Evolutionary conservation across 306 rosid genomes (phyloP), one percentile per base, ranked within the genome.

Genomic region (Gillenia trifoliata): DNA sequence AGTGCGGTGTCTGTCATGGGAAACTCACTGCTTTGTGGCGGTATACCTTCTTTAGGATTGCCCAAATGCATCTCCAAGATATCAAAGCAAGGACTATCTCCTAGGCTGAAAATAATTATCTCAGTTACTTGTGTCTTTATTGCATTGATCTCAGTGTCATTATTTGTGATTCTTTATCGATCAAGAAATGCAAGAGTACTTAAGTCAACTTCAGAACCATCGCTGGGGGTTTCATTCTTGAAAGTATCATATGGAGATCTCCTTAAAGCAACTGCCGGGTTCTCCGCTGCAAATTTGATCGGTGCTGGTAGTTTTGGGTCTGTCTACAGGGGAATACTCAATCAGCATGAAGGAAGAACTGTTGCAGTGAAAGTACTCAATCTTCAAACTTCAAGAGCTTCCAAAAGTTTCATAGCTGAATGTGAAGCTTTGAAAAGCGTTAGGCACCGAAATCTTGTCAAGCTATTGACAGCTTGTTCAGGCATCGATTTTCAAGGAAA

Each of bases 361-460:
- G 72, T 83, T 11, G 80, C 83, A 2, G 54, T 83, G 29, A 83
- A 78, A 65, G 80, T 78, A 12, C 64, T 83, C 22, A 71, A 78
- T 43, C 62, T 74, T 64, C 64, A 78, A 10, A 33, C 22, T 11
- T 29, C 60, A 64, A 38, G 52, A 30, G 80, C 52, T 13, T 3
- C 52, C 19, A 11, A 23, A 55, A 66, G 79, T 40, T 76, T 76
- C 47, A 17, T 78, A 38, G 72, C 77, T 22, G 82, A 78, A 65
- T 78, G 79, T 50, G 78, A 74, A 66, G 75, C 75, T n/a, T 40
- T 73, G 34, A 33, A 36, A 50, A 73, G 41, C 64, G 30, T 79
- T 23, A 69, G 71, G 65, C 79, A 68, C 55, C 45, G 83, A 8
- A 79, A 74, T 55, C 71, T 74, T 29, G 75, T 68, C 66, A 74